These are phyloP conservation scores for Thamnidium elegans DNA, from an alignment of 192 early-diverging fungal genomes.

Conservation along the genomic window DNA sequence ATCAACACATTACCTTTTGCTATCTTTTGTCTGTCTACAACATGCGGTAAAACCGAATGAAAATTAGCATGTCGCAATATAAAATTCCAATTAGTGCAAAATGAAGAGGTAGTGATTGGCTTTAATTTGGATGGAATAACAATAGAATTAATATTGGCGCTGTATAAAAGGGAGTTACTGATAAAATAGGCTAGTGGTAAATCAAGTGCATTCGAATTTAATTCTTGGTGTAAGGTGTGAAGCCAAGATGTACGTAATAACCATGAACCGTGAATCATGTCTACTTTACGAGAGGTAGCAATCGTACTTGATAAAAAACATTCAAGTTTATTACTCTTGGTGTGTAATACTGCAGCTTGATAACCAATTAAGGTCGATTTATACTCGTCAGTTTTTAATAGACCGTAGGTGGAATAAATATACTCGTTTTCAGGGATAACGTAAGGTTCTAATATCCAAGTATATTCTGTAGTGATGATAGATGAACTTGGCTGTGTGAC, in stretches of 20 bases:
- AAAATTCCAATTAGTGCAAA: slow-evolving; percentile 32
- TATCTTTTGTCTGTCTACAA: too few relatives aligned
- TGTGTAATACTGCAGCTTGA: slow-evolving; percentile 31
- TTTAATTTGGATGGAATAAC: slow-evolving; percentile 35
- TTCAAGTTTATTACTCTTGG: not conserved
- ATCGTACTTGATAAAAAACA: not conserved
- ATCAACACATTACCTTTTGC: too few relatives aligned
- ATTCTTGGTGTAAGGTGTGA: not conserved
- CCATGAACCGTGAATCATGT: slow-evolving; percentile 30
- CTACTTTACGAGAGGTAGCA: slow-evolving; percentile 11
- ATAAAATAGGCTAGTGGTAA: slow-evolving; percentile 18
- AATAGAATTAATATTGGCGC: slow-evolving; percentile 38
- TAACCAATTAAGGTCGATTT: slow-evolving; percentile 39
- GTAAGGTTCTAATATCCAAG: not conserved
- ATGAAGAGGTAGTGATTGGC: slow-evolving; percentile 1
- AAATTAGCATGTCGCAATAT: not conserved
- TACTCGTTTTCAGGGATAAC: not conserved
- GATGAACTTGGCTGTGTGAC: not conserved
- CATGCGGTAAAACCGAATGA: not conserved
- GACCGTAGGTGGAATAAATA: not conserved
- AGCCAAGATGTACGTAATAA: slow-evolving; percentile 27
- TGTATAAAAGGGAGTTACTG: slow-evolving; percentile 13
- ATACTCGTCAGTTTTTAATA: slow-evolving; percentile 42
- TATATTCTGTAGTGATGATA: not conserved
- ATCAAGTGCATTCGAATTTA: slow-evolving; percentile 5